Percentiles rank a stretch among this genome's conserved stretches.
phyloP scores from a whole-genome alignment of 805 yeast genomes.

The Candida yuanshanica region DNA sequence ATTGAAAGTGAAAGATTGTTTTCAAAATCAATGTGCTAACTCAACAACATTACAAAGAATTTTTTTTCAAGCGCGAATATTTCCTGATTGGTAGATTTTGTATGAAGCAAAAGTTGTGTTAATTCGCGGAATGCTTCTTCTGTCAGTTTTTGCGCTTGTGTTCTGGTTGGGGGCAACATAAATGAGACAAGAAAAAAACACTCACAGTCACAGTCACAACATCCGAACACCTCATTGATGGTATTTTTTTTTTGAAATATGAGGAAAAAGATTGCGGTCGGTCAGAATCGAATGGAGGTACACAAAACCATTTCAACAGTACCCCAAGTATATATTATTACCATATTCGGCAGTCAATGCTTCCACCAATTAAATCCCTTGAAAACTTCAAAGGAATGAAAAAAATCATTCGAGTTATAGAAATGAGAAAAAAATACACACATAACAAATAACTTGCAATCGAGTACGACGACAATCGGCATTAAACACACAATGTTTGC shows the following conservation, averaged over 20 bases:
- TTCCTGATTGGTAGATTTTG: neutral
- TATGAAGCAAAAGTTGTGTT: neutral
- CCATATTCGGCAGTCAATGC: conserved; percentile 16
- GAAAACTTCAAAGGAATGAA: conserved; percentile 8
- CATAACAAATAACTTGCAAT: no score
- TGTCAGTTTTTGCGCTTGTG: no score
- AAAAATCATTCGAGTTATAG: conserved; percentile 21
- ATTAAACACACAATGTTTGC: conserved; percentile 25
- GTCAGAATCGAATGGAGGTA: conserved; percentile 7
- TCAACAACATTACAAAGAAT: neutral
- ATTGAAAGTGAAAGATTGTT: neutral
- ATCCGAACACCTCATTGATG: conserved; percentile 10
- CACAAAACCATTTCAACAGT: neutral
- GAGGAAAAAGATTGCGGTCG: neutral
- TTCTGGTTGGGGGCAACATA: conserved; percentile 2
- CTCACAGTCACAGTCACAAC: conserved; percentile 9
- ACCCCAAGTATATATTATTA: neutral
- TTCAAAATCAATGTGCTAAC: neutral
- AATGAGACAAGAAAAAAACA: neutral
- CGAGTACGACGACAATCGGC: no score
- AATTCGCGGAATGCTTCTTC: no score
- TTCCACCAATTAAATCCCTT: conserved; percentile 20
- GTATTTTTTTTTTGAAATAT: no score
- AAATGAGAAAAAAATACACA: neutral
- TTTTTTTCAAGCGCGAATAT: neutral